These are phyloP conservation scores for Alternaria longipes DNA, from an alignment of 2,329 filamentous ascomycete species.

Conservation along the genomic window DNA sequence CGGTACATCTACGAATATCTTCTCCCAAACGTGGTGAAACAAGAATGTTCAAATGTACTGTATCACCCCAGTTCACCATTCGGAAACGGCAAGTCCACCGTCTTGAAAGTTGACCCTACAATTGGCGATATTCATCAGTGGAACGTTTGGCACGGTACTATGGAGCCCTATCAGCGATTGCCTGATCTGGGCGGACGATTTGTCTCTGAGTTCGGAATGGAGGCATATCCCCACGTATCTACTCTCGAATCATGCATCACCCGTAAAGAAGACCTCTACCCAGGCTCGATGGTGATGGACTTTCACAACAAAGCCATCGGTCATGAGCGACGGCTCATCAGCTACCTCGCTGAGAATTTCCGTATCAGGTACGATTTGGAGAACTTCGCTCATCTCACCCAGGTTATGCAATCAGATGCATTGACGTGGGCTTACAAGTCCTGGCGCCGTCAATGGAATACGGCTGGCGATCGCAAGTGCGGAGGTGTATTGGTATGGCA, in stretches of 20 bases:
- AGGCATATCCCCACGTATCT: slow-evolving; percentile 83
- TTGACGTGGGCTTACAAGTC: slow-evolving; percentile 68
- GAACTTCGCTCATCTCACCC: slow-evolving; percentile 64
- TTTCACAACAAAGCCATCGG: slow-evolving; percentile 97
- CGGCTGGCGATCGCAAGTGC: slow-evolving; percentile 67
- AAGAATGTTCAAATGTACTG: slow-evolving; percentile 71
- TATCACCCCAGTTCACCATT: slow-evolving; percentile 87
- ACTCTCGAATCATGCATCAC: slow-evolving; percentile 84
- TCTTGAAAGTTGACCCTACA: slow-evolving; percentile 65
- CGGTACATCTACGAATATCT: slow-evolving; percentile 89
- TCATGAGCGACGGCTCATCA: slow-evolving; percentile 83
- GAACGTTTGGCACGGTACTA: slow-evolving; percentile 96
- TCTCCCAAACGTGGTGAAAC: slow-evolving; percentile 74
- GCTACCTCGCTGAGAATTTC: slow-evolving; percentile 91
- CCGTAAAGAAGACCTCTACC: slow-evolving; percentile 65
- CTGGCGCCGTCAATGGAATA: slow-evolving; percentile 81
- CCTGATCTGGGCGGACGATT: slow-evolving; percentile 89
- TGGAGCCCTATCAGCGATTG: slow-evolving; percentile 84
- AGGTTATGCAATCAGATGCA: slow-evolving; percentile 68
- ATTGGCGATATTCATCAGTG: slow-evolving; percentile 93
- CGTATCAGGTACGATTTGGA: slow-evolving; percentile 63
- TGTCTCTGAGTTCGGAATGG: slow-evolving; percentile 95
- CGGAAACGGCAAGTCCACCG: slow-evolving; percentile 74
- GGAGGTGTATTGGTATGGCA: slow-evolving; percentile 84
- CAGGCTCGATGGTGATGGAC: slow-evolving; percentile 85